These are phyloP conservation scores for Moricandia moricandioides DNA, from an alignment of 345 rosid species.

Conservation along the genomic window DNA sequence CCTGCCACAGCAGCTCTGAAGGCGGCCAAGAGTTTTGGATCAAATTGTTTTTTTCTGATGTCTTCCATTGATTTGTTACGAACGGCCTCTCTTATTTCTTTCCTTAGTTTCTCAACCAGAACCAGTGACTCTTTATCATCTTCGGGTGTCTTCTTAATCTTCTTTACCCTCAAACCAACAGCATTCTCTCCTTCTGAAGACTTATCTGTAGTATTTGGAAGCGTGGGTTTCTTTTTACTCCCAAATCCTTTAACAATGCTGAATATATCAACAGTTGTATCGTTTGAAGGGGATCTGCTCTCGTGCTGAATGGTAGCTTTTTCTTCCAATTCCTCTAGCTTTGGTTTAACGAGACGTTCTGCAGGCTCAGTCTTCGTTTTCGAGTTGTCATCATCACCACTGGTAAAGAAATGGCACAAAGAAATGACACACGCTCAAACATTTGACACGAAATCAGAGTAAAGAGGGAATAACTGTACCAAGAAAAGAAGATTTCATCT, in stretches of 20 bases:
- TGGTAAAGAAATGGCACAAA: constrained; percentile 24
- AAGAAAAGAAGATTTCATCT: not conserved
- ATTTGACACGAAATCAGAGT: constrained; percentile 13
- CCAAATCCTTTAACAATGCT: constrained; percentile 61
- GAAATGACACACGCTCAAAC: constrained; percentile 5
- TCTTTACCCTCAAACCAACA: constrained; percentile 84
- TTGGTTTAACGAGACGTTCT: constrained; percentile 42
- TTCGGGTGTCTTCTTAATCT: constrained; percentile 66
- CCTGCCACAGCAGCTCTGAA: constrained; percentile 82
- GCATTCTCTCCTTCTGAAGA: constrained; percentile 53
- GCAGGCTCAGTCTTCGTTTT: constrained; percentile 40
- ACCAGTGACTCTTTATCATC: constrained; percentile 70
- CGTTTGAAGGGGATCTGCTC: constrained; percentile 37
- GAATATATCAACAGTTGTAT: constrained; percentile 58
- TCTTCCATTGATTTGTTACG: constrained; percentile 61
- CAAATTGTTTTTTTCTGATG: constrained; percentile 62
- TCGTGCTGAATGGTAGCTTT: constrained; percentile 35
- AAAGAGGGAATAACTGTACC: constrained; percentile 13
- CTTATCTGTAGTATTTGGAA: constrained; percentile 38
- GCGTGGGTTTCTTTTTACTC: constrained; percentile 34
- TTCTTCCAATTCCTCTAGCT: constrained; percentile 45
- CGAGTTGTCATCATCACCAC: constrained; percentile 36
- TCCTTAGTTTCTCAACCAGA: constrained; percentile 73
- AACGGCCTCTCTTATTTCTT: constrained; percentile 90
- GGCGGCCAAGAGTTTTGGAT: constrained; percentile 92